Evolutionary conservation across 1,139 yeast species (phyloP).

Genomic region (Geotrichum candidum): DNA sequence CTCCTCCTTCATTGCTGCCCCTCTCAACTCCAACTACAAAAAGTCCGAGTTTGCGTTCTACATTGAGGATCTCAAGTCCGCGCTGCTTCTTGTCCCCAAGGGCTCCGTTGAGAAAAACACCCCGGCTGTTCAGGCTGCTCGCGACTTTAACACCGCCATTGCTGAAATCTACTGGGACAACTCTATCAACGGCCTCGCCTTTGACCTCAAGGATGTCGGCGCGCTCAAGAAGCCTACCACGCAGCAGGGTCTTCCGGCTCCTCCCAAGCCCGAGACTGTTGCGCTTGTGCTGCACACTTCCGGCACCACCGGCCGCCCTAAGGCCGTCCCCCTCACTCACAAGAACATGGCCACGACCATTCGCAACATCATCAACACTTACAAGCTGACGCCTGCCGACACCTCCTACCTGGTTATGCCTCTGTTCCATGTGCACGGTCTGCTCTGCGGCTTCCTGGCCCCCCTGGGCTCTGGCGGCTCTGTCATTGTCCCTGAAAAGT

Average conservation of each 20-base stretch:
- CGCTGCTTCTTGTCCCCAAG: conserved; percentile 50
- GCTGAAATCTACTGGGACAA: conserved; percentile 48
- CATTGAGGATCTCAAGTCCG: conserved; percentile 51
- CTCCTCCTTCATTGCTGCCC: conserved; percentile 55
- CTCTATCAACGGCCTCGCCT: conserved; percentile 22
- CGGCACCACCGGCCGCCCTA: conserved; percentile 69
- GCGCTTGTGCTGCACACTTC: conserved; percentile 63
- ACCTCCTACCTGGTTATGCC: conserved; percentile 64
- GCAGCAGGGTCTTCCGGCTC: conserved; percentile 36
- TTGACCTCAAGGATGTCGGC: conserved; percentile 27
- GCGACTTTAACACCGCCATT: conserved; percentile 41
- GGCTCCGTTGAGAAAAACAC: conserved; percentile 39
- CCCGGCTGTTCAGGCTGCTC: conserved; percentile 48
- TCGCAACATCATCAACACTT: conserved; percentile 51
- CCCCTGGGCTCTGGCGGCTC: conserved; percentile 57
- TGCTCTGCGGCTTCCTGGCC: conserved; percentile 55
- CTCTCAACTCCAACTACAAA: conserved; percentile 56
- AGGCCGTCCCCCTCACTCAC: conserved; percentile 64
- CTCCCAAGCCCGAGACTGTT: conserved; percentile 42
- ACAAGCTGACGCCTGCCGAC: conserved; percentile 45
- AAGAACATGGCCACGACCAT: conserved; percentile 54
- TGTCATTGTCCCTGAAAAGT: conserved; percentile 50
- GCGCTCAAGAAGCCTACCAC: conserved; percentile 15
- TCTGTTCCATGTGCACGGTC: conserved; percentile 65
- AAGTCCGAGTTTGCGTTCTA: conserved; percentile 57